Base-by-base conservation (phyloP, 257 asterid genomes). In the Solanum tarijense region DNA sequence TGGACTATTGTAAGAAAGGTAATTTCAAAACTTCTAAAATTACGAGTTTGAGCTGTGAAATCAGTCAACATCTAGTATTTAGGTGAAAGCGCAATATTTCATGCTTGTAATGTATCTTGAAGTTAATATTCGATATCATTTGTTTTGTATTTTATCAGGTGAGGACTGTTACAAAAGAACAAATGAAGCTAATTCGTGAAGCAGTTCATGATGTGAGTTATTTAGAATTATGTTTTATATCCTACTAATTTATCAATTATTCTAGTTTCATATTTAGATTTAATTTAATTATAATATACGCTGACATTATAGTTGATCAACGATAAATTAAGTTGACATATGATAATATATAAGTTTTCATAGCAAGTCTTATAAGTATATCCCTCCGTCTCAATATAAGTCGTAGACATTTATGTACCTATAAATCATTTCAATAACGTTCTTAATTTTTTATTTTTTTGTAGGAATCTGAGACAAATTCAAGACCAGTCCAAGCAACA, bases 1-100 rank as follows among this genome's bases (percentile, higher is more conserved):
- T 95, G 98, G 98, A 91, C 96, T 7, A 90, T 95, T 76, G 74
- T 90, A 0, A 88, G 31, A 88, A 91, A 90, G 93, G 98, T 93
- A 88, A 71, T 21, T 35, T 14, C 36, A 29, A 25, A 23, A 68
- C 2, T 7, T 65, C 12, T 36, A 29, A 13, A 29, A 4, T 71
- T 69, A 14, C 1, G n/a, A 31, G 1, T 69, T 31, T 0, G 39
- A 31, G 9, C 0, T 9, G 12, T 69, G 36, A 69, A 16, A 52
- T 52, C 1, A 48, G 58, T 48, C 2, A 13, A 13, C 6, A 48
- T 14, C 13, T 46, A 46, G 12, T 43, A 43, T 43, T 11, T 0
- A 1, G 13, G 16, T 41, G 4, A 41, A 41, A 41, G 46, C 13
- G 13, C 46, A 9, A 41, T 41, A 41, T 41, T 41, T 3, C 4